Percentiles rank a stretch among this genome's conserved stretches.
phyloP scores from a whole-genome alignment of 163 green algal genomes.

The Scenedesmus sp. region DNA sequence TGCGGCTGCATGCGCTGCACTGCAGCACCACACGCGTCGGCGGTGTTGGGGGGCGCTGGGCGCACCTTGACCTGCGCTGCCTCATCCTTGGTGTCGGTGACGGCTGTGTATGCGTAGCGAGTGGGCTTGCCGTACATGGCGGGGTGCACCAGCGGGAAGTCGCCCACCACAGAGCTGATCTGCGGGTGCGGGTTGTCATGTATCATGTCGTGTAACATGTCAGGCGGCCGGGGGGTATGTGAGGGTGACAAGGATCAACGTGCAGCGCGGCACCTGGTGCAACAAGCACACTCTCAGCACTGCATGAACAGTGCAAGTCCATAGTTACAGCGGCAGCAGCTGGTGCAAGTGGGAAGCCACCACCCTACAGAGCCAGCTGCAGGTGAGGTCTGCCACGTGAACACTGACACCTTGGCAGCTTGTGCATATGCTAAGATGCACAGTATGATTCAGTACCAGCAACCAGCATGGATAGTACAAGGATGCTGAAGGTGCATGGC shows the following conservation, averaged over 20 bases:
- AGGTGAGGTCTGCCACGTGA: too few relatives aligned
- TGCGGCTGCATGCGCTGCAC: too few relatives aligned
- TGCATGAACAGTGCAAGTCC: too few relatives aligned
- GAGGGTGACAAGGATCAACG: neutral
- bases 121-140: conserved; percentile 34
- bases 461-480: too few relatives aligned
- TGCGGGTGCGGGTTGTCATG: conserved; percentile 1
- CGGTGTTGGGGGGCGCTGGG: too few relatives aligned
- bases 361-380: neutral
- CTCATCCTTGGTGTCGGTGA: conserved; percentile 47
- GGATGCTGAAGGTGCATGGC: too few relatives aligned
- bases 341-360: neutral
- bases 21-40: too few relatives aligned
- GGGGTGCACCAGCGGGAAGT: conserved; percentile 58
- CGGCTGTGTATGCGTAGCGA: conserved; percentile 66
- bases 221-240: neutral
- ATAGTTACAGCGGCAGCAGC: neutral
- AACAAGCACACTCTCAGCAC: too few relatives aligned
- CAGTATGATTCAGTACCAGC: neutral
- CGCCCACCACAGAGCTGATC: conserved; percentile 46
- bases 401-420: too few relatives aligned
- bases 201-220: neutral
- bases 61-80: conserved; percentile 39
- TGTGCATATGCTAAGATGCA: too few relatives aligned
- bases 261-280: neutral